A percentile compares a stretch with the other conserved stretches of the same genome.
Conservation (phyloP, 225 moss, liverwort and hornwort species). For the Bryum argenteum region DNA sequence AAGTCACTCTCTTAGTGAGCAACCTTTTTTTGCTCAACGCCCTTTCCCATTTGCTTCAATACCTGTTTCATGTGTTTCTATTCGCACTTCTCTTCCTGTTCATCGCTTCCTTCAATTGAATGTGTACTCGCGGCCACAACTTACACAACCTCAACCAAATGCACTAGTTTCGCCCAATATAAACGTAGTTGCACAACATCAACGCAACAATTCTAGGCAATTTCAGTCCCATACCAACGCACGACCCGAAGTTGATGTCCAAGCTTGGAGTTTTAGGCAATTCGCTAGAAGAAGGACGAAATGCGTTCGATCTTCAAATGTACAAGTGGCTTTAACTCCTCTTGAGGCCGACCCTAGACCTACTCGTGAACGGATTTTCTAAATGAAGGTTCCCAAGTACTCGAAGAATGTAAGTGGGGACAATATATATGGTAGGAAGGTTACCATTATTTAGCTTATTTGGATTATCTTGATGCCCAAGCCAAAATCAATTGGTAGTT, state of each 20-base stretch:
- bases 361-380: background rate
- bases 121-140: no score
- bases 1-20: no score
- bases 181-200: background rate
- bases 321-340: background rate
- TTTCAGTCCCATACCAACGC: no score
- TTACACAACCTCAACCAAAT: no score
- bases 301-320: background rate
- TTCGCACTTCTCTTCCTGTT: no score
- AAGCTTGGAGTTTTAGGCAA: background rate
- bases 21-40: no score
- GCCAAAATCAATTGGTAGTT: background rate
- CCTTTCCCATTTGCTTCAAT: no score
- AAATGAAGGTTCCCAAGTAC: background rate
- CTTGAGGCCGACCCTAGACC: background rate
- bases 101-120: no score
- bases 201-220: background rate
- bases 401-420: background rate
- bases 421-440: background rate
- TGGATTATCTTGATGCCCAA: background rate
- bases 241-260: no score
- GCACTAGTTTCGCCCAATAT: background rate
- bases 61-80: no score
- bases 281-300: background rate
- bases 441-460: background rate